Percentiles rank a stretch among this genome's conserved stretches.
Evolutionary conservation across 2,329 filamentous ascomycete species (phyloP).

Genomic region (Diaporthe aspalathi): DNA sequence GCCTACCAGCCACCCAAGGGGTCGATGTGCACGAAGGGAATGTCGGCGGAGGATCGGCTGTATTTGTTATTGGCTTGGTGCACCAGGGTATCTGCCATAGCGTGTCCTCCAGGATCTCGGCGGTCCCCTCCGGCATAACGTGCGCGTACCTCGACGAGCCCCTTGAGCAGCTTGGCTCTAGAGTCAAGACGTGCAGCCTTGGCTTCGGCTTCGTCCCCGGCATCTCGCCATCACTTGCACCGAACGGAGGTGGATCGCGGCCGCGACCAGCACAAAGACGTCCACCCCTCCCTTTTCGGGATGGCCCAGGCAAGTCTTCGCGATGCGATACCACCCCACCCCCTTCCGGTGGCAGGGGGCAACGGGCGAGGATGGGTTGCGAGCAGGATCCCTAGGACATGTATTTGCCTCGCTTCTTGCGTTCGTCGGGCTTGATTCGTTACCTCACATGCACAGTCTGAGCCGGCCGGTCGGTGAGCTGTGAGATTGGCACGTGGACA

Average conservation of each 20-base stretch:
- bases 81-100: not conserved
- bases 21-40: not conserved
- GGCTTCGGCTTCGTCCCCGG: conserved; percentile 1
- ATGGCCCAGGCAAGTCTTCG: no score
- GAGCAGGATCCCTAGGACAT: not conserved
- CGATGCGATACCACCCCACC: no score
- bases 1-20: not conserved
- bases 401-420: not conserved
- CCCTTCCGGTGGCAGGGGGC: not conserved
- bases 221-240: not conserved
- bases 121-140: not conserved
- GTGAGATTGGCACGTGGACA: not conserved
- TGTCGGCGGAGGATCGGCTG: not conserved
- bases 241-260: no score
- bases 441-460: not conserved
- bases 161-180: conserved; percentile 4
- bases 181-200: conserved; percentile 9
- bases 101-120: not conserved
- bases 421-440: not conserved
- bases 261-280: not conserved
- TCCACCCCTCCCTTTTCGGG: no score
- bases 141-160: not conserved
- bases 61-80: not conserved
- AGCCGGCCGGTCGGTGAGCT: not conserved
- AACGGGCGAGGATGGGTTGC: not conserved